A percentile compares a stretch with the other conserved stretches of the same genome.
These are phyloP conservation scores for Nemania abortiva DNA, from an alignment of 2,329 filamentous ascomycete genomes.

Conservation along the genomic window DNA sequence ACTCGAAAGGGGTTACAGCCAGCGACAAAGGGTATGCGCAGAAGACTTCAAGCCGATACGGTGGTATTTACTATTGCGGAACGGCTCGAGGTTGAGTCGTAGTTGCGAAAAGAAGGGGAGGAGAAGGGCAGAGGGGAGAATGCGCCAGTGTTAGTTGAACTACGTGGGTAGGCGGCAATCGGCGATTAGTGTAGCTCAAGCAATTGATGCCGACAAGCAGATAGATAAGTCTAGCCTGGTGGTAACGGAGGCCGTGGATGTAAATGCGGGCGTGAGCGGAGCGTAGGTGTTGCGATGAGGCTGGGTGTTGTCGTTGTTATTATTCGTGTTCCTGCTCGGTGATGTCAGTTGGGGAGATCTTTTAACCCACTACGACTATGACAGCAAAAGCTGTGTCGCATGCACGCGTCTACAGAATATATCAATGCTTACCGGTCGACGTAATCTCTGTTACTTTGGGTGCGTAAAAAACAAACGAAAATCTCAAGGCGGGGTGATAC, in stretches of 20 bases:
- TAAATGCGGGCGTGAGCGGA: background rate
- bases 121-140: conserved; percentile 8
- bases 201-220: conserved; percentile 11
- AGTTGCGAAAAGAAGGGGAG: background rate
- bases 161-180: background rate
- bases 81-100: background rate
- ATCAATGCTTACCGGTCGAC: conserved; percentile 29
- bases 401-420: conserved; percentile 29
- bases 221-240: background rate
- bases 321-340: conserved; percentile 33
- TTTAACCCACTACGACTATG: conserved; percentile 11
- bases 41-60: conserved; percentile 4
- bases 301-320: conserved; percentile 15
- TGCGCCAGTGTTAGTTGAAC: conserved; percentile 12
- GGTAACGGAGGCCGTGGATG: background rate
- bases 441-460: background rate
- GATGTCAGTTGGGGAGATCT: conserved; percentile 42
- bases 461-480: conserved; percentile 4
- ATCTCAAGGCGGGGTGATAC: conserved; percentile 9
- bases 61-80: background rate
- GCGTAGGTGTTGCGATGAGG: conserved; percentile 13
- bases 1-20: conserved; percentile 28
- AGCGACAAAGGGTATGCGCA: conserved; percentile 20
- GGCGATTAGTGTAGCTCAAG: conserved; percentile 7
- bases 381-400: conserved; percentile 27